Evolutionary conservation across 2,329 filamentous ascomycete genomes (phyloP).

Genomic region (Sclerotinia borealis): DNA sequence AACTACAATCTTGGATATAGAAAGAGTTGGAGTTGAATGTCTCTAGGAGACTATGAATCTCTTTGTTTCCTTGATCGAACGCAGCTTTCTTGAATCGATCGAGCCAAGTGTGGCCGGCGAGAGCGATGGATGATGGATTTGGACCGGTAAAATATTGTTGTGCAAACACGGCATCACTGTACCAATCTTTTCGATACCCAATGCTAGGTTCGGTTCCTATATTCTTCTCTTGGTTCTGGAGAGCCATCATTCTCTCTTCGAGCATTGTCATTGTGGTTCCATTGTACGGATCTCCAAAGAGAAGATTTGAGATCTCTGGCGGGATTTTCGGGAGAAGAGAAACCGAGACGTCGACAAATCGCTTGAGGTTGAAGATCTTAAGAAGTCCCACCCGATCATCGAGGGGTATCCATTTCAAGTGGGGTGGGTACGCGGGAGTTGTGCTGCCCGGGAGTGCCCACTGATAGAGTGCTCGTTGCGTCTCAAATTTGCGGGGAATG

Average conservation of each 20-base stretch:
- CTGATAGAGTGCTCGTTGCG: conserved; percentile 10
- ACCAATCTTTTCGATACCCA: conserved; percentile 25
- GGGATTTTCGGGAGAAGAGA: conserved; percentile 26
- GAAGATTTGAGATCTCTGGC: conserved; percentile 7
- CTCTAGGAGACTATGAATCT: conserved; percentile 14
- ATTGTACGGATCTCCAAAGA: conserved; percentile 13
- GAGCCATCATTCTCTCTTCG: conserved; percentile 7
- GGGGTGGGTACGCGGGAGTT: conserved; percentile 26
- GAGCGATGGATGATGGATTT: conserved; percentile 27
- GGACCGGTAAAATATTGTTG: conserved; percentile 38
- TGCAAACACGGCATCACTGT: conserved; percentile 35
- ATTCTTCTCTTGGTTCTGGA: not conserved
- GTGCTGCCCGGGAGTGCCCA: conserved; percentile 9
- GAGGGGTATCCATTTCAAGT: conserved; percentile 26
- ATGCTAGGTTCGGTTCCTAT: conserved; percentile 9
- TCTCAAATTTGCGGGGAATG: conserved; percentile 7
- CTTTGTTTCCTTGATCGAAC: conserved; percentile 13
- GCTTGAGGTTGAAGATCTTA: conserved; percentile 27
- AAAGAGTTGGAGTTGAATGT: conserved; percentile 17
- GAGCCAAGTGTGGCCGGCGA: conserved; percentile 20
- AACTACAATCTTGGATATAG: conserved; percentile 28
- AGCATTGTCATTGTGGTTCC: conserved; percentile 10
- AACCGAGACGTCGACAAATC: conserved; percentile 21
- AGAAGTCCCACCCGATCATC: conserved; percentile 22
- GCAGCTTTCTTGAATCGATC: conserved; percentile 19